phyloP scores from a whole-genome alignment of 805 yeast species.

The Ogataea nakhonphanomensis region DNA sequence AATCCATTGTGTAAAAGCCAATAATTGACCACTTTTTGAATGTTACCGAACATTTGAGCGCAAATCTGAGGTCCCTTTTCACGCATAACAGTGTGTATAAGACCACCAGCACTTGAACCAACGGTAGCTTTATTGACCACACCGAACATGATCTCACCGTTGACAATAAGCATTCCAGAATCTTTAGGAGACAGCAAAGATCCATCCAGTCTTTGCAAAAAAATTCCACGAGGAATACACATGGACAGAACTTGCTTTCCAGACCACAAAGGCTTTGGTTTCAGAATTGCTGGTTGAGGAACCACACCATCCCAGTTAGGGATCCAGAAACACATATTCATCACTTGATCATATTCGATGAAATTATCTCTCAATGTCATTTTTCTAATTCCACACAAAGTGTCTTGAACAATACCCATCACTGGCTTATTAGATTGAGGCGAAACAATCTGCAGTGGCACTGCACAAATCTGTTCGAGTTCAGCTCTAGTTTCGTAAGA shows the following conservation, averaged over 20 bases:
- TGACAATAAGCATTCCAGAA: constrained; percentile 90
- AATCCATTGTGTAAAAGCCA: constrained; percentile 97
- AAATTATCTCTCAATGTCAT: constrained; percentile 89
- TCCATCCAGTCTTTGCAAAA: constrained; percentile 90
- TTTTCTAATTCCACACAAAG: constrained; percentile 94
- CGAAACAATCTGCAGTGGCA: constrained; percentile 94
- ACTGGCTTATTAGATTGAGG: constrained; percentile 99
- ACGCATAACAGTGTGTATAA: constrained; percentile 94
- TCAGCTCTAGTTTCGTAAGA: constrained; percentile 98
- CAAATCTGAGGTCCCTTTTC: constrained; percentile 93
- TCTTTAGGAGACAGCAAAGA: constrained; percentile 84
- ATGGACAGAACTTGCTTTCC: constrained; percentile 93
- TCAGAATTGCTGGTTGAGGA: constrained; percentile 90
- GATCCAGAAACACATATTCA: constrained; percentile 96
- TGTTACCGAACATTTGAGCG: constrained; percentile 84
- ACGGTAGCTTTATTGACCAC: constrained; percentile 97
- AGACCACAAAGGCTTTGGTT: constrained; percentile 96
- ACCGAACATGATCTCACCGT: constrained; percentile 97
- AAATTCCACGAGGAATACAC: constrained; percentile 95
- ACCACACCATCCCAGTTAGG: constrained; percentile 98
- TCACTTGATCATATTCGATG: constrained; percentile 87
- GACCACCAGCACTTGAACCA: constrained; percentile 98
- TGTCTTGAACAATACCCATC: constrained; percentile 99
- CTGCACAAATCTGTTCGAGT: constrained; percentile 91
- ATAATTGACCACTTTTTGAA: constrained; percentile 92